A percentile compares a stretch with the other conserved stretches of the same genome.
These are phyloP conservation scores for Akanthomyces uredinophilus DNA, from an alignment of 2,329 filamentous ascomycete species.

Conservation along the genomic window DNA sequence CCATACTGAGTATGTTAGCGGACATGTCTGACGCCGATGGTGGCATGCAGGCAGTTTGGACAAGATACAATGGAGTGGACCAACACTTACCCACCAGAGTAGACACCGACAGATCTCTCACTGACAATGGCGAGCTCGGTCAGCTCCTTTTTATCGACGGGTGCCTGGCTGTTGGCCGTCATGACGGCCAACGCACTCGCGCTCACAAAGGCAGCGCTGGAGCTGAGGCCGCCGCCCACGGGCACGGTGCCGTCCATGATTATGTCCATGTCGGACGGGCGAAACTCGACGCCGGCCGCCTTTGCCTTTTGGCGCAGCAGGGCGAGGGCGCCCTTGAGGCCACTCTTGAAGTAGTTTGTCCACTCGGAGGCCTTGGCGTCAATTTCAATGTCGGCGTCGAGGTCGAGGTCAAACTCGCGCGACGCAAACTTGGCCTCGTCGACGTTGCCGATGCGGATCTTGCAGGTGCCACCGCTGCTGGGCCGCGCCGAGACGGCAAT, in stretches of 20 bases:
- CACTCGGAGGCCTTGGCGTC: slow-evolving; percentile 84
- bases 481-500: slow-evolving; percentile 66
- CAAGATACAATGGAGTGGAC: not conserved
- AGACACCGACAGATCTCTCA: slow-evolving; percentile 90
- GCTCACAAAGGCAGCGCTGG: slow-evolving; percentile 89
- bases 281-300: slow-evolving; percentile 44
- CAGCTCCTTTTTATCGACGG: slow-evolving; percentile 84
- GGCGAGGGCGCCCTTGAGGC: slow-evolving; percentile 74
- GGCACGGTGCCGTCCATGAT: slow-evolving; percentile 90
- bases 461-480: slow-evolving; percentile 44
- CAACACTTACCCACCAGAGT: slow-evolving; percentile 74
- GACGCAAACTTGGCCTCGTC: slow-evolving; percentile 71
- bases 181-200: slow-evolving; percentile 84
- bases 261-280: slow-evolving; percentile 72
- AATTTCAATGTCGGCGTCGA: slow-evolving; percentile 63
- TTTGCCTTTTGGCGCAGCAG: slow-evolving; percentile 65
- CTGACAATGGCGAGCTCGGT: slow-evolving; percentile 92
- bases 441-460: slow-evolving; percentile 75
- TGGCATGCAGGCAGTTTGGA: not conserved
- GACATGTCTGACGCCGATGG: no score
- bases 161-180: slow-evolving; percentile 71
- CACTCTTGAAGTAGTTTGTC: slow-evolving; percentile 98
- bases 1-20: slow-evolving; percentile 61
- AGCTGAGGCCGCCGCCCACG: slow-evolving; percentile 85
- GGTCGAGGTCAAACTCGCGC: slow-evolving; percentile 67